Base-by-base conservation (phyloP, 352 stramenopile species). In the Peronospora destructor region DNA sequence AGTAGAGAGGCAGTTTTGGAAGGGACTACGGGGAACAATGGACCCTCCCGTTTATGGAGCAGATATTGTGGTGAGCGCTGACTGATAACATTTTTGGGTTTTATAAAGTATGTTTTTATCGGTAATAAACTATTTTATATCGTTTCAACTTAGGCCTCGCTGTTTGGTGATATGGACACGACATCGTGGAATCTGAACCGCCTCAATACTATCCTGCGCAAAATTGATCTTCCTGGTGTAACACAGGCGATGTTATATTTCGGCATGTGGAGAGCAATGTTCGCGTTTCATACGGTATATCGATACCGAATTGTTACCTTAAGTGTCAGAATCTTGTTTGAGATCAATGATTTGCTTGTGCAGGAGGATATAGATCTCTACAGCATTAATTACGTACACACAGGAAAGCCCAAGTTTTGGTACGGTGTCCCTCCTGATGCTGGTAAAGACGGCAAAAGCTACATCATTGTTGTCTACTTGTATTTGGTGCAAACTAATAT, bases 351-450 rank as follows among this genome's bases (percentile, higher is more conserved):
- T 48, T 40, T 36, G 33, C 7, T 2, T 49, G 47, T 26, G 29
- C 34, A 88, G 77, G 91, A 97, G 64, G 91, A 97, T 56, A 94
- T 97, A 72, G 91, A 97, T 56, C 59, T 97, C 6, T 96, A 88
- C 66, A 95, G 83, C 38, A 96, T 97, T 60, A 97, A 97, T 67
- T 97, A 95, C 59, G 34, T 97, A 9, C 91, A 97, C 71, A 85
- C 68, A 7, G 91, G 91, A 32, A 91, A 86, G 16, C 84, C 88
- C 38, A 97, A 97, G 66, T 94, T 93, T 58, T 97, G 91, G 91
- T 97, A 97, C 60, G 72, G 72, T 1, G 72, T 97, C 3, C 87
- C 86, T 38, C 85, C 87, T 19, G 51, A 74, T 33, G 63, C 73
- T 48, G 78, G 72, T 84, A 62, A 53, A 44, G 37, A 43, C 4